Evolutionary conservation across 2,329 filamentous ascomycete genomes (phyloP).

Genomic region (Penicillium vulpinum): DNA sequence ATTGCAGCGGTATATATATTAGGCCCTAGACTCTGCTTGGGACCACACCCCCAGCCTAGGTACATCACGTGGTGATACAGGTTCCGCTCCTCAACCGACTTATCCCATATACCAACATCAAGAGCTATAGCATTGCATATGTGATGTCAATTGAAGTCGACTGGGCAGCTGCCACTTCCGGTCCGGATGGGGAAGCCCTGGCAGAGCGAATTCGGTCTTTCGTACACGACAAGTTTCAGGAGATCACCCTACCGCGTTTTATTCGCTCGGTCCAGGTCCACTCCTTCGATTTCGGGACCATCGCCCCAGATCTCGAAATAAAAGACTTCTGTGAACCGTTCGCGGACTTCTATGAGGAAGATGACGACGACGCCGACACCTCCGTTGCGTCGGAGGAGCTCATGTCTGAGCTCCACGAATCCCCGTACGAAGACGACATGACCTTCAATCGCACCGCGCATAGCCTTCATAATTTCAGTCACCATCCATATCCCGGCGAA

Average conservation of each 20-base stretch:
- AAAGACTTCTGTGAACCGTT: slow-evolving; percentile 97
- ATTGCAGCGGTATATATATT: too few relatives aligned
- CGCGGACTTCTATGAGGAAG: slow-evolving; percentile 91
- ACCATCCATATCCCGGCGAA: slow-evolving; percentile 32
- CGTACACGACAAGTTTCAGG: slow-evolving; percentile 93
- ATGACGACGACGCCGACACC: slow-evolving; percentile 54
- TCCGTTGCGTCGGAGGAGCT: slow-evolving; percentile 41
- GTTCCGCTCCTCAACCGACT: slow-evolving; percentile 5
- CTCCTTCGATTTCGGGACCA: slow-evolving; percentile 85
- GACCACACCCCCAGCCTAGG: too few relatives aligned
- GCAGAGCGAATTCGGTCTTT: slow-evolving; percentile 87
- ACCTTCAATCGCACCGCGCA: slow-evolving; percentile 25
- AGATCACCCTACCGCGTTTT: slow-evolving; percentile 86
- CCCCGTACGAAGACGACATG: slow-evolving; percentile 34
- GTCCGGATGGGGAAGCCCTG: slow-evolving; percentile 80
- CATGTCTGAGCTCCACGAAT: slow-evolving; percentile 27
- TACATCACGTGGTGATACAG: slow-evolving; percentile 9
- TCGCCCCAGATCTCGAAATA: slow-evolving; percentile 81
- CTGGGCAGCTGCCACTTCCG: slow-evolving; percentile 89
- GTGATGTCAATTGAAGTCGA: slow-evolving; percentile 96
- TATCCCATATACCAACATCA: slow-evolving; percentile 1
- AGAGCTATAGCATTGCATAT: slow-evolving; percentile 23
- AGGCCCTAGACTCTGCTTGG: too few relatives aligned
- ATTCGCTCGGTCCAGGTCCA: slow-evolving; percentile 95
- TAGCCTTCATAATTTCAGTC: slow-evolving; percentile 21